Percentiles rank a stretch among this genome's conserved stretches.
Conservation (phyloP, 768 basidiomycete species). For the Lactifluus piperatus region DNA sequence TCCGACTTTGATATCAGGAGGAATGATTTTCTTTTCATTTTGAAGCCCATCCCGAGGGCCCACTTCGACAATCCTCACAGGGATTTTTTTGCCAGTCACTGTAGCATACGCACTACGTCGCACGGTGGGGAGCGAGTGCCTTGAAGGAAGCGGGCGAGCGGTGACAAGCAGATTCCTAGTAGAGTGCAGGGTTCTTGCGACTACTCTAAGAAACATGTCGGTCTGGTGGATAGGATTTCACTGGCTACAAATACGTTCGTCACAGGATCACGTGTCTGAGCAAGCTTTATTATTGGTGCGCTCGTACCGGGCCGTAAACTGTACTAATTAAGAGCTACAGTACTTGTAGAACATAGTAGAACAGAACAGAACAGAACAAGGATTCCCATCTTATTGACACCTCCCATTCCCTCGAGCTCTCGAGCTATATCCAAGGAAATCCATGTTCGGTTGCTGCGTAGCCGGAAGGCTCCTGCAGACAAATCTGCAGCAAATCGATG, state of each 20-base stretch:
- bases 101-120: slow-evolving; percentile 6
- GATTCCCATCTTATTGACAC: neutral
- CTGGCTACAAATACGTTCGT: neutral
- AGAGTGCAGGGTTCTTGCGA: neutral
- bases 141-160: neutral
- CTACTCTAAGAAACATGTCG: slow-evolving; percentile 2
- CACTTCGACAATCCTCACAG: slow-evolving; percentile 75
- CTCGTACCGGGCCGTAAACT: too few relatives aligned
- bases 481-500: slow-evolving; percentile 71
- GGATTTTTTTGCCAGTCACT: slow-evolving; percentile 13
- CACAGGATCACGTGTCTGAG: too few relatives aligned
- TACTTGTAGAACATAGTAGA: too few relatives aligned
- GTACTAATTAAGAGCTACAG: too few relatives aligned
- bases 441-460: slow-evolving; percentile 70
- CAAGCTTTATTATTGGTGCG: too few relatives aligned
- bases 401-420: neutral
- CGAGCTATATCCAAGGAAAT: neutral
- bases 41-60: slow-evolving; percentile 89
- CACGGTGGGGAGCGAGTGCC: neutral
- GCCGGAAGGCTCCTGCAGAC: slow-evolving; percentile 75
- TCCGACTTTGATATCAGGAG: slow-evolving; percentile 66
- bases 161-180: neutral
- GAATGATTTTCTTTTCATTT: slow-evolving; percentile 71
- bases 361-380: neutral
- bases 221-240: neutral